Percentiles rank a stretch among this genome's conserved stretches.
phyloP scores from a whole-genome alignment of 2,329 filamentous ascomycete genomes.

The Alternaria sp. region DNA sequence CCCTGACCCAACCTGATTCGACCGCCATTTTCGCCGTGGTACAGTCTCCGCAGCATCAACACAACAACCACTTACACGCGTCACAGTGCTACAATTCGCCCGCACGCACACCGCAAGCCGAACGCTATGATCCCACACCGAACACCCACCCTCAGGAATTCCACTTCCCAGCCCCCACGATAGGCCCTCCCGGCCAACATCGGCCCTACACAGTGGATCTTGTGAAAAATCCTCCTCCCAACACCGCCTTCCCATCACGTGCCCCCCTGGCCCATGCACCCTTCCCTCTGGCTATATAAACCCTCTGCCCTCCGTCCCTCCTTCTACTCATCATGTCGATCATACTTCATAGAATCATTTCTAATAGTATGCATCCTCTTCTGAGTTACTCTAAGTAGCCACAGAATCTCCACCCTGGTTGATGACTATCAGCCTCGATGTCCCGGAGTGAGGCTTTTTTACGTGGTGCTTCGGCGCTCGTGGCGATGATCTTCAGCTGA shows the following conservation, averaged over 20 bases:
- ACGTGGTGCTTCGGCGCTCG: constrained; percentile 76
- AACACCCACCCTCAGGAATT: not conserved
- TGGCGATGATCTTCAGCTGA: constrained; percentile 95
- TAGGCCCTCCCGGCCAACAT: not conserved
- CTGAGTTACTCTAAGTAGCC: constrained; percentile 92
- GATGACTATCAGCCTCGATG: constrained; percentile 85
- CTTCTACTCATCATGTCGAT: not conserved
- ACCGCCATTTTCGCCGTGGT: not conserved
- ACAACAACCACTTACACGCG: not conserved
- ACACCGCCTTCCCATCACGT: constrained; percentile 15
- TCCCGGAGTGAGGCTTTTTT: constrained; percentile 82
- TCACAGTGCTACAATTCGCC: not conserved
- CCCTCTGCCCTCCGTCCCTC: not conserved
- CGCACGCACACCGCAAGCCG: not conserved
- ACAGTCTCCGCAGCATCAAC: not conserved
- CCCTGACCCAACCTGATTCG: not conserved
- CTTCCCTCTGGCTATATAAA: not conserved
- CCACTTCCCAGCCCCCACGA: not conserved
- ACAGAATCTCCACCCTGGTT: constrained; percentile 89
- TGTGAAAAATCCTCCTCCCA: not conserved
- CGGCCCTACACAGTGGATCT: not conserved
- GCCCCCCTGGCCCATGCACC: not conserved
- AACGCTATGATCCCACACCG: not conserved
- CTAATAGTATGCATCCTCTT: constrained; percentile 93
- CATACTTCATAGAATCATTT: constrained; percentile 61